Percentiles rank a stretch among this genome's conserved stretches.
Conservation (phyloP, 2,329 filamentous ascomycete genomes). For the Emergomyces orientalis region DNA sequence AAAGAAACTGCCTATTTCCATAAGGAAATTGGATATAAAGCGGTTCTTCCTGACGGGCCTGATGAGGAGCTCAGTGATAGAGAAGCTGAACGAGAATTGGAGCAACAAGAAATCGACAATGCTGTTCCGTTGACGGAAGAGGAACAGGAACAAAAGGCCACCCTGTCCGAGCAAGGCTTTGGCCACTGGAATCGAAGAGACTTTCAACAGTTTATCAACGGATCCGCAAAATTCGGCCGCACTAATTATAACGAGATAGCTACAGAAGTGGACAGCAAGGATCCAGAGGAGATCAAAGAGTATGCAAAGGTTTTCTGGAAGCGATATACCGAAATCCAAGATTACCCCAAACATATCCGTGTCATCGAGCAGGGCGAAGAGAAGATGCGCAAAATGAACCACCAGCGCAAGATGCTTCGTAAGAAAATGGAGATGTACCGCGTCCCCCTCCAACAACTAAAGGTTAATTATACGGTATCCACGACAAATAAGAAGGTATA, state of each 20-base stretch:
- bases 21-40: conserved; percentile 94
- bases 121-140: conserved; percentile 80
- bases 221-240: conserved; percentile 84
- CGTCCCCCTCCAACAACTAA: conserved; percentile 94
- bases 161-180: conserved; percentile 75
- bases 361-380: conserved; percentile 91
- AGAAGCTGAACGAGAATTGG: conserved; percentile 74
- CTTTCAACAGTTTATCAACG: conserved; percentile 97
- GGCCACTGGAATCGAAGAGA: conserved; percentile 93
- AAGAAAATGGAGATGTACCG: conserved; percentile 96
- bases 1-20: conserved; percentile 92
- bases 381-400: conserved; percentile 75
- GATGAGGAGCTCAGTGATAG: conserved; percentile 81
- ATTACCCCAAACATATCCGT: conserved; percentile 80
- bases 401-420: conserved; percentile 83
- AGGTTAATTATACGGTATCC: conserved; percentile 97
- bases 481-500: conserved; percentile 99
- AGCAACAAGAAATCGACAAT: conserved; percentile 89
- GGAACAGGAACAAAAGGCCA: conserved; percentile 77
- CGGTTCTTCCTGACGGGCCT: conserved; percentile 75
- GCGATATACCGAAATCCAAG: conserved; percentile 79
- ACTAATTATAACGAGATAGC: conserved; percentile 77
- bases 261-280: conserved; percentile 85
- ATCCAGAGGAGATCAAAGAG: conserved; percentile 69
- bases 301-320: conserved; percentile 97